Conservation (phyloP, 2,329 filamentous ascomycete species). For the Plectosphaerella sp. region DNA sequence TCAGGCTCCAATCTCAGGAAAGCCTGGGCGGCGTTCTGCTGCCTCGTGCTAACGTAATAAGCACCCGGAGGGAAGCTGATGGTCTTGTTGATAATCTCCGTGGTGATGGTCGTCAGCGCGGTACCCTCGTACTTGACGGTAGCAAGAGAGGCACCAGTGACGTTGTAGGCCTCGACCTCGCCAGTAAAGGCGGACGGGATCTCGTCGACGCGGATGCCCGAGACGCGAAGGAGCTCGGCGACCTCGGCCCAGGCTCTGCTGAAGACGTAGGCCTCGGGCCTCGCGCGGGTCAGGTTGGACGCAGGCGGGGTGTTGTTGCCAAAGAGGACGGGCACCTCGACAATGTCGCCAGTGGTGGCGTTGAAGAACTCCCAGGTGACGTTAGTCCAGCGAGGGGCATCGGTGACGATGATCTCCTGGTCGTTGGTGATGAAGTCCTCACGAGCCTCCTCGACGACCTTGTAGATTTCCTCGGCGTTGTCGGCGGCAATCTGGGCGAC, state of each 20-base stretch:
- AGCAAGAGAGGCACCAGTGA: conserved; percentile 4
- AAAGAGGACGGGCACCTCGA: conserved; percentile 20
- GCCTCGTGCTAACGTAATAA: conserved; percentile 23
- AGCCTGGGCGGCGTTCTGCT: conserved; percentile 24
- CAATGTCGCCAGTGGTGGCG: conserved; percentile 17
- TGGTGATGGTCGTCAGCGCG: conserved; percentile 15
- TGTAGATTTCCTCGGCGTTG: conserved; percentile 18
- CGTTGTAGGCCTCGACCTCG: conserved; percentile 6
- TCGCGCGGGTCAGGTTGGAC: conserved; percentile 22
- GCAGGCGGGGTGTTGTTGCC: conserved; percentile 19
- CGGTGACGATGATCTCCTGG: conserved; percentile 23
- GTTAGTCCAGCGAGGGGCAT: conserved; percentile 14
- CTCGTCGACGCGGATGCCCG: conserved; percentile 19
- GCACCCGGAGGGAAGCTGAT: conserved; percentile 20
- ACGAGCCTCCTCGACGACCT: conserved; percentile 18
- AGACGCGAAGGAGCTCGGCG: conserved; percentile 17
- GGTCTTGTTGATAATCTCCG: conserved; percentile 11
- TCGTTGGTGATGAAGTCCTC: conserved; percentile 19
- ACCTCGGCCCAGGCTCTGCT: conserved; percentile 21
- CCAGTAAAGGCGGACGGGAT: conserved; percentile 14
- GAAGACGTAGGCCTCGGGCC: conserved; percentile 23
- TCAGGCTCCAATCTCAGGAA: conserved; percentile 25
- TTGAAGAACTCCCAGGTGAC: conserved; percentile 20
- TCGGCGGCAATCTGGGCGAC: conserved; percentile 23
- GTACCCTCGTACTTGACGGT: conserved; percentile 22